phyloP scores from a whole-genome alignment of 495 filamentous ascomycete species.

The Melanomma pulvis-pyrius region DNA sequence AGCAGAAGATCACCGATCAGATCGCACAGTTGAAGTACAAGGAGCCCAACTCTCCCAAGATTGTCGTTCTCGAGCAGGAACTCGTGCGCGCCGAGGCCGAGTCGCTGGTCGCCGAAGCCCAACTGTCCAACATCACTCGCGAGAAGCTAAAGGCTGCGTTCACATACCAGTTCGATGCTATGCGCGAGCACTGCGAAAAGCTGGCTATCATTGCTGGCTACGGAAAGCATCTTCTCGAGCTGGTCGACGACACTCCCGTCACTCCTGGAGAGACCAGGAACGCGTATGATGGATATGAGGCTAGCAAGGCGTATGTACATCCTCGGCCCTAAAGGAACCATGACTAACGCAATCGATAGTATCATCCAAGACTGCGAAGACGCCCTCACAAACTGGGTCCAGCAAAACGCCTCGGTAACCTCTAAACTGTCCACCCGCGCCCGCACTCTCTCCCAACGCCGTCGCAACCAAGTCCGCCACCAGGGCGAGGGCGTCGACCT shows the following conservation, averaged over 20 bases:
- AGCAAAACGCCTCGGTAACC: constrained; percentile 81
- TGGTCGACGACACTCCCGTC: constrained; percentile 94
- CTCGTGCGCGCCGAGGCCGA: constrained; percentile 98
- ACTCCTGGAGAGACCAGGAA: constrained; percentile 95
- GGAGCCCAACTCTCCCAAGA: constrained; percentile 95
- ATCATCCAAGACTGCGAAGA: constrained; percentile 99
- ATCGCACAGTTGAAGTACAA: constrained; percentile 99
- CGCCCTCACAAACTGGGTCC: constrained; percentile 93
- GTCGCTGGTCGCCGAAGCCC: constrained; percentile 95
- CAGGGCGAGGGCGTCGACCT: constrained; percentile 73
- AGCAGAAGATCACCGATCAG: constrained; percentile 99
- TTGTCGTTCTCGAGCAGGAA: constrained; percentile 97
- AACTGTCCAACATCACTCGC: constrained; percentile 97
- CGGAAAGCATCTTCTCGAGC: constrained; percentile 93
- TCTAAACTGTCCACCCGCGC: constrained; percentile 83
- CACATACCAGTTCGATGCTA: constrained; percentile 96
- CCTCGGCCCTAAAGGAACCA: neutral
- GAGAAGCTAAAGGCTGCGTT: constrained; percentile 99
- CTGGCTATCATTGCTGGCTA: constrained; percentile 96
- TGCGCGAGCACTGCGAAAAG: constrained; percentile 98
- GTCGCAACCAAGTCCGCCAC: constrained; percentile 67
- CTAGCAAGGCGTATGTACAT: constrained; percentile 73
- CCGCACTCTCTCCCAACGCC: constrained; percentile 82
- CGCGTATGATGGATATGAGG: constrained; percentile 97
- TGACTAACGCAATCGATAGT: constrained; percentile 43